phyloP scores from a whole-genome alignment of 129 eudicot genomes.

The Pittosporum tobira region DNA sequence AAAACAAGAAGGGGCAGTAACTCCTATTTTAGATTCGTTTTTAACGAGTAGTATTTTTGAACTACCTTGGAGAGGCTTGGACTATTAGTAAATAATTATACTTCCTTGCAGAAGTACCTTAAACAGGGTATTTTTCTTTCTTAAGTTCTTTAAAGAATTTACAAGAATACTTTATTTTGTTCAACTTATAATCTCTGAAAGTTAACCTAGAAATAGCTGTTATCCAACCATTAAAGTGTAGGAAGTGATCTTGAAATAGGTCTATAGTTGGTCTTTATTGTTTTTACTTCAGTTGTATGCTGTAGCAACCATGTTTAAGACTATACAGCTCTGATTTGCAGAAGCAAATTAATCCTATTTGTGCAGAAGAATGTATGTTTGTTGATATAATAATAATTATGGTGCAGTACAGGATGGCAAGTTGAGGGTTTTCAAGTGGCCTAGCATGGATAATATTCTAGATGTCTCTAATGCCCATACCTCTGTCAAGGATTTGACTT shows the following conservation, averaged over 20 bases:
- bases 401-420: slow-evolving; percentile 98
- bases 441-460: slow-evolving; percentile 61
- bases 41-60: not conserved
- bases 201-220: no score
- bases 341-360: slow-evolving; percentile 3
- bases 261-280: not conserved
- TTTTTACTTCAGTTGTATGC: not conserved
- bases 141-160: no score
- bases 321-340: not conserved
- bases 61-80: not conserved
- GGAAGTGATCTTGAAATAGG: not conserved
- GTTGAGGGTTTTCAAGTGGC: slow-evolving; percentile 95
- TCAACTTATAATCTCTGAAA: not conserved
- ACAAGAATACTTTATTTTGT: not conserved
- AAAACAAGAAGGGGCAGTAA: no score
- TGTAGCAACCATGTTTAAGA: not conserved
- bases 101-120: not conserved
- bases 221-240: not conserved
- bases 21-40: no score
- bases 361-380: slow-evolving; percentile 1
- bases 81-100: no score
- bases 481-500: slow-evolving; percentile 78
- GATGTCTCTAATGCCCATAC: slow-evolving; percentile 59
- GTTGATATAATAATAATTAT: slow-evolving; percentile 27
- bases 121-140: not conserved